Conservation (phyloP, 2,329 filamentous ascomycete genomes). For the Ceratocystis papillata region DNA sequence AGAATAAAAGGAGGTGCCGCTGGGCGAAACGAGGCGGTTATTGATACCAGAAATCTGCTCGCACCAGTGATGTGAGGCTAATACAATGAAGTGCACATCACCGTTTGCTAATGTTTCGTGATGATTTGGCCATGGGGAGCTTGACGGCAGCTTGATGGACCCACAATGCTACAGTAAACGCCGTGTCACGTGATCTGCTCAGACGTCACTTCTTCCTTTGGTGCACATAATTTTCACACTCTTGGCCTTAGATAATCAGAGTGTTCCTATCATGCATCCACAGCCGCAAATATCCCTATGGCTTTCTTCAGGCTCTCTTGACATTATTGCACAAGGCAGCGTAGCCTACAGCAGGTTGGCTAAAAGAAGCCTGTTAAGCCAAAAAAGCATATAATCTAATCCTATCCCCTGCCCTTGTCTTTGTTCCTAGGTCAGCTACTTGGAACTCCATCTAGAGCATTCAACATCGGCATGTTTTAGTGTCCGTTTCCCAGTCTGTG, state of each 20-base stretch:
- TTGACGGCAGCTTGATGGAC: background rate
- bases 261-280: too few species aligned
- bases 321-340: too few species aligned
- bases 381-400: too few species aligned
- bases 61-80: background rate
- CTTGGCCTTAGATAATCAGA: background rate
- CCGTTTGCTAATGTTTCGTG: background rate
- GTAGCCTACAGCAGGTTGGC: too few species aligned
- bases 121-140: background rate
- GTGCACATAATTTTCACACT: background rate
- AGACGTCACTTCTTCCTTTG: background rate
- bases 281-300: too few species aligned
- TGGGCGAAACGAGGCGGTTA: background rate
- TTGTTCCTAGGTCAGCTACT: background rate
- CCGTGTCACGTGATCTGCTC: background rate
- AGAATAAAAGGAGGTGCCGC: background rate
- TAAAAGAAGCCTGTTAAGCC: too few species aligned
- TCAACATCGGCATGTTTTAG: background rate
- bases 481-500: background rate
- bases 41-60: background rate
- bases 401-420: background rate
- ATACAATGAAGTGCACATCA: background rate
- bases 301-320: too few species aligned
- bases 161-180: background rate
- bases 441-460: background rate